Conservation (phyloP, 2,329 filamentous ascomycete genomes). For the Alternaria arborescens region DNA sequence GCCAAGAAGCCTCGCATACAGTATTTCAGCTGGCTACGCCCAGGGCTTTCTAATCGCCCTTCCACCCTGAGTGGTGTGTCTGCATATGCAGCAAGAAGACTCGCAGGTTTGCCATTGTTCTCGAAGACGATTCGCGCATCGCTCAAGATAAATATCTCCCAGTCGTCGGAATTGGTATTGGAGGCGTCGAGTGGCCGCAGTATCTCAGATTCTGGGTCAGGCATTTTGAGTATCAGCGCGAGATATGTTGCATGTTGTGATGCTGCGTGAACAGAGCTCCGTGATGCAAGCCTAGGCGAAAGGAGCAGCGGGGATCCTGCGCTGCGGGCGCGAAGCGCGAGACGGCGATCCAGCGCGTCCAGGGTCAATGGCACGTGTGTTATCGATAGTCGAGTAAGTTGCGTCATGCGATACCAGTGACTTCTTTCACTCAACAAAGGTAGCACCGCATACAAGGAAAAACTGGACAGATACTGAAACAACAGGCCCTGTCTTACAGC, state of each 20-base stretch:
- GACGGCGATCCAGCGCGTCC: slow-evolving; percentile 14
- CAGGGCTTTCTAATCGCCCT: slow-evolving; percentile 61
- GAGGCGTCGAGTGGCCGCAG: slow-evolving; percentile 54
- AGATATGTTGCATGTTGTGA: slow-evolving; percentile 16
- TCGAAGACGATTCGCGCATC: slow-evolving; percentile 70
- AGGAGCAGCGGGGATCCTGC: slow-evolving; percentile 2
- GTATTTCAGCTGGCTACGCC: slow-evolving; percentile 38
- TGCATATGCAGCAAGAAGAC: slow-evolving; percentile 67
- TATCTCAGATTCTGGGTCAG: slow-evolving; percentile 46
- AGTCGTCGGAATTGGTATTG: slow-evolving; percentile 58
- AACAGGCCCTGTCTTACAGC: no score
- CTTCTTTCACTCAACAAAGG: not conserved
- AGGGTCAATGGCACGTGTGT: slow-evolving; percentile 12
- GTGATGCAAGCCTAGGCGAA: not conserved
- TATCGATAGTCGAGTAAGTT: slow-evolving; percentile 9
- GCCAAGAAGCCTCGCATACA: slow-evolving; percentile 30
- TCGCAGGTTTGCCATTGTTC: slow-evolving; percentile 60
- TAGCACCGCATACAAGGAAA: no score
- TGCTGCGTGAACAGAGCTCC: not conserved
- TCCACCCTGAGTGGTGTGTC: slow-evolving; percentile 69
- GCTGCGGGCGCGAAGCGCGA: slow-evolving; percentile 14
- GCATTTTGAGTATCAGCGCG: slow-evolving; percentile 31
- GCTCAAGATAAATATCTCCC: slow-evolving; percentile 68
- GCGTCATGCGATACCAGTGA: slow-evolving; percentile 3
- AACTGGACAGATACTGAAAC: no score